Evolutionary conservation across 2,329 filamentous ascomycete species (phyloP).

Genomic region (Didymella pinodella): DNA sequence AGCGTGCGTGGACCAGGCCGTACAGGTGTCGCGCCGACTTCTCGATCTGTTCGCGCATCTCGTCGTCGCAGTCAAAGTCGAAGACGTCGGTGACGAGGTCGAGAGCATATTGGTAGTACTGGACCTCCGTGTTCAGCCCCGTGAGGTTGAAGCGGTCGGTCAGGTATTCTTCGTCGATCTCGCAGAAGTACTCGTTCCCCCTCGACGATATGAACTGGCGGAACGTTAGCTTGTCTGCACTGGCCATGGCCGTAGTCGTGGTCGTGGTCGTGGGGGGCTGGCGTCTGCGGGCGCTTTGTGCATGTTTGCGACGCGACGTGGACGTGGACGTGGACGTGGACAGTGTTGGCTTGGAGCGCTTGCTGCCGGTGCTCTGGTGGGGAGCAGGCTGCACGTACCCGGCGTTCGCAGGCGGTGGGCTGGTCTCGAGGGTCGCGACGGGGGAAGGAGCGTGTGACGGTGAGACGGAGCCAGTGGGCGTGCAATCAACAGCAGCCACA

Average conservation of each 20-base stretch:
- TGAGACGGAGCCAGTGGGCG: not conserved
- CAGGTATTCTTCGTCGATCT: constrained; percentile 98
- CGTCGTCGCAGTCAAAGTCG: constrained; percentile 97
- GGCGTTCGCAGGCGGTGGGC: not conserved
- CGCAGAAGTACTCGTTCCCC: constrained; percentile 99
- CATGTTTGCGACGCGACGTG: not conserved
- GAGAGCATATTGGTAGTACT: constrained; percentile 98
- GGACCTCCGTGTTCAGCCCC: constrained; percentile 94
- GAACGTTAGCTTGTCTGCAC: constrained; percentile 18
- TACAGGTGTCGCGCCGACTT: constrained; percentile 96
- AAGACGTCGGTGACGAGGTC: constrained; percentile 98
- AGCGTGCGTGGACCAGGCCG: constrained; percentile 92
- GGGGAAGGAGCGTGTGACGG: not conserved
- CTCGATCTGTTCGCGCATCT: constrained; percentile 97
- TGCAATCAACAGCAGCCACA: not conserved
- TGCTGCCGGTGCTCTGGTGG: constrained; percentile 7
- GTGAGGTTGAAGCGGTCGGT: constrained; percentile 98
- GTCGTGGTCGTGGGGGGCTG: not conserved
- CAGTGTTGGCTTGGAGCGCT: not conserved
- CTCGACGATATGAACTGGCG: constrained; percentile 92
- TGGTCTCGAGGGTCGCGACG: not conserved
- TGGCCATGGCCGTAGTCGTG: not conserved
- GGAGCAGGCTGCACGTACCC: constrained; percentile 7
- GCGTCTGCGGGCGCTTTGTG: not conserved
- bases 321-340: not conserved